Percentiles rank a stretch among this genome's conserved stretches.
phyloP scores from a whole-genome alignment of 148 eudicot species.

The Arctostaphylos glauca region DNA sequence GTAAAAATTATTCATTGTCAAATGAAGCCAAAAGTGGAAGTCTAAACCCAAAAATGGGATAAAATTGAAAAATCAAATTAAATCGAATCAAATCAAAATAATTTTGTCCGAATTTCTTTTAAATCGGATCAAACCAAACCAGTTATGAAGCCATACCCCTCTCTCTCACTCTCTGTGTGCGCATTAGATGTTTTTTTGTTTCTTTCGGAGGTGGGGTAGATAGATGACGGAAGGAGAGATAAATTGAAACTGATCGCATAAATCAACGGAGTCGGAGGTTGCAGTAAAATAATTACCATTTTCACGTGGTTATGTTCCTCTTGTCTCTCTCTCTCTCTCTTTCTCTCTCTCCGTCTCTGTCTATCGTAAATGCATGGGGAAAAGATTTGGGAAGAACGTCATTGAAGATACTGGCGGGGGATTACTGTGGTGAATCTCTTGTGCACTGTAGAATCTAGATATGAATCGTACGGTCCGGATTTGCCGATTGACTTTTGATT shows the following conservation, averaged over 20 bases:
- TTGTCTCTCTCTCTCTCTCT: neutral
- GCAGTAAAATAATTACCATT: neutral
- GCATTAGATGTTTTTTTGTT: constrained; percentile 9
- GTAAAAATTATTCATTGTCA: no score
- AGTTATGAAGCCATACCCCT: no score
- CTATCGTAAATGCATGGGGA: neutral
- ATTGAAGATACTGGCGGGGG: neutral
- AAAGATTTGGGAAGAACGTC: neutral
- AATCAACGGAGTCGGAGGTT: neutral
- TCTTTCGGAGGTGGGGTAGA: neutral
- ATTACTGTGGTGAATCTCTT: neutral
- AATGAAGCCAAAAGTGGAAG: no score
- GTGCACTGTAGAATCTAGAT: neutral
- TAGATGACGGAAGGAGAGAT: neutral
- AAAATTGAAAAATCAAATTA: no score
- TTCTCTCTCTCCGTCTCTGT: neutral
- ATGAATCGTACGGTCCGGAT: neutral
- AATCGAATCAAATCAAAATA: no score
- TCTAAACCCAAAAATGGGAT: no score
- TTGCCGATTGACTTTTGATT: neutral
- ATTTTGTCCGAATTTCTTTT: no score
- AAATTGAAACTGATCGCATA: neutral
- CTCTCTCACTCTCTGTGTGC: neutral
- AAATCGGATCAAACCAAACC: no score
- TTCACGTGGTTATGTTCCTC: constrained; percentile 10